Evolutionary conservation across 371 early-diverging fungal genomes (phyloP), one percentile per base, ranked within the genome.

Genomic region (Apophysomyces sp.): DNA sequence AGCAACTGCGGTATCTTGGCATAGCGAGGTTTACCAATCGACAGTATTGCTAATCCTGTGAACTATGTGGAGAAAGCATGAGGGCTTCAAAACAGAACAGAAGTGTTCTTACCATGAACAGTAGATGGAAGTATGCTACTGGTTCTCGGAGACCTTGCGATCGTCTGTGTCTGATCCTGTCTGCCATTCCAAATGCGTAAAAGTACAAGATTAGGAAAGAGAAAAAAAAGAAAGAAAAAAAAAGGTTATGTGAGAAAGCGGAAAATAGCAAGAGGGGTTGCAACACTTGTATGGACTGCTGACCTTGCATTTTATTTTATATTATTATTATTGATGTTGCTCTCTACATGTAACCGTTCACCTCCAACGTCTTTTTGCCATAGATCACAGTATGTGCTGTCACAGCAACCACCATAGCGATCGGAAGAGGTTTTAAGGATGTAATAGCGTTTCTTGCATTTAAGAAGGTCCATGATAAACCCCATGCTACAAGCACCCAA

Each of bases 401-500:
- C 6, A 74, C 75, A 13, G 67, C 60, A 12, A 65, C 58, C 9
- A 77, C 66, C 26, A 81, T 51, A 27, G 60, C 54, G n/a, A 78
- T 30, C 7, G 81, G 81, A 2, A 74, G 54, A 13, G 81, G 81
- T 18, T 63, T 68, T 54, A 62, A 63, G 1, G 78, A 74, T 18
- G 55, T 39, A 0, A 77, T 27, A 2, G 78, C 74, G 12, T 37
- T 61, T 52, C 71, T 65, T 11, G 74, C 70, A 65, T 78, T 76
- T 16, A 81, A 59, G 55, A 81, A 78, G 9, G 72, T 30, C 81
- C 81, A 81, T 13, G 76, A 74, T 16, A 81, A 55, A 70, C 78
- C 70, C 81, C 81, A 81, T 2, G 81, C 81, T 81, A 63, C 32
- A n/a, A n/a, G n/a, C n/a, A n/a, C n/a, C n/a, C n/a, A n/a, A n/a